These are phyloP conservation scores for Tanozyma kutaoensis DNA, from an alignment of 805 yeast species.

Conservation along the genomic window DNA sequence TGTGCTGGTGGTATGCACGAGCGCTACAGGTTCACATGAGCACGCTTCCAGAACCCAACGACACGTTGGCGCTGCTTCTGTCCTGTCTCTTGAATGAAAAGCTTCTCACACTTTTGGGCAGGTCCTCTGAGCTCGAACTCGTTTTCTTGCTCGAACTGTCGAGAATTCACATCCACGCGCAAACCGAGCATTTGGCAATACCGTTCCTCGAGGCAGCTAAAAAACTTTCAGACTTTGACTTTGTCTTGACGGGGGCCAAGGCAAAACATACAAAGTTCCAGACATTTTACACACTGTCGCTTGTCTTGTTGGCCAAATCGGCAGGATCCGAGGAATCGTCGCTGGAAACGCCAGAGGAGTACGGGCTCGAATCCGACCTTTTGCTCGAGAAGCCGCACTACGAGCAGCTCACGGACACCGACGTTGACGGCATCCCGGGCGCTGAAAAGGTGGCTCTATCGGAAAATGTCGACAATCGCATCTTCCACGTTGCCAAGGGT, in stretches of 20 bases:
- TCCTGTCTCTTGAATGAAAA: slow-evolving; percentile 23
- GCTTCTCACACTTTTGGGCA: slow-evolving; percentile 11
- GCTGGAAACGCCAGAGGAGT: slow-evolving; percentile 34
- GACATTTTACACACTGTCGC: slow-evolving; percentile 51
- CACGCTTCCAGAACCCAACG: slow-evolving; percentile 49
- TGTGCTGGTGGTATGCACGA: slow-evolving; percentile 69
- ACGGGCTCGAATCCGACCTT: slow-evolving; percentile 61
- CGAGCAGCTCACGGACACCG: slow-evolving; percentile 36
- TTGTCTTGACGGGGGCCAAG: slow-evolving; percentile 73
- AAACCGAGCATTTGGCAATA: slow-evolving; percentile 47
- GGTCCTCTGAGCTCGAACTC: slow-evolving; percentile 11
- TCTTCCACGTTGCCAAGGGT: slow-evolving; percentile 56
- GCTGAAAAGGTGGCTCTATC: slow-evolving; percentile 7
- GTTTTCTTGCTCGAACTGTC: slow-evolving; percentile 55
- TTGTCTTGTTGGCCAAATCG: slow-evolving; percentile 63
- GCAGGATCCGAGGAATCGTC: slow-evolving; percentile 9
- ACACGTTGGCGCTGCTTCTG: slow-evolving; percentile 29
- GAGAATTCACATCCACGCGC: slow-evolving; percentile 37
- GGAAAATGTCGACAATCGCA: slow-evolving; percentile 13
- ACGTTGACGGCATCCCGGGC: slow-evolving; percentile 9
- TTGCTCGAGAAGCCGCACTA: slow-evolving; percentile 64
- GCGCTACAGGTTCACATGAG: slow-evolving; percentile 52
- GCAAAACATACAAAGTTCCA: slow-evolving; percentile 85
- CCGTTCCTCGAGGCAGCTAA: slow-evolving; percentile 44
- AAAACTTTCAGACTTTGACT: slow-evolving; percentile 43